A percentile compares a stretch with the other conserved stretches of the same genome.
These are phyloP conservation scores for Cryptococcus sp. DNA, from an alignment of 1,284 basidiomycete genomes.

Conservation along the genomic window DNA sequence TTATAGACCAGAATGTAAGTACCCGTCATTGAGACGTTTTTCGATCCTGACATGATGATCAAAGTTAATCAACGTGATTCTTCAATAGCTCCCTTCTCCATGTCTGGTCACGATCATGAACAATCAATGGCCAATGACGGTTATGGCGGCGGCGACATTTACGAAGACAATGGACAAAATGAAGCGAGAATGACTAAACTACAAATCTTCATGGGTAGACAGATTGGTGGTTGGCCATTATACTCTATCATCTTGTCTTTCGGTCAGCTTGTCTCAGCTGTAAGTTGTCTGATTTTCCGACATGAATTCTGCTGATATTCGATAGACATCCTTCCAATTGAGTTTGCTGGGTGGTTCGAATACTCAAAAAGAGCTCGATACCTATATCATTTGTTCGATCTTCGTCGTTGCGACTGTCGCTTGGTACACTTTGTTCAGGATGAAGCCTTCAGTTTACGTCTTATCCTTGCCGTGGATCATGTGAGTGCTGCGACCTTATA, in stretches of 20 bases:
- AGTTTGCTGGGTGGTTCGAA: slow-evolving; percentile 79
- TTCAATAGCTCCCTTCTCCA: slow-evolving; percentile 54
- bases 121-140: slow-evolving; percentile 46
- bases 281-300: slow-evolving; percentile 15
- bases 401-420: slow-evolving; percentile 77
- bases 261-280: slow-evolving; percentile 60
- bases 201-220: slow-evolving; percentile 72
- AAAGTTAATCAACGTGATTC: slow-evolving; percentile 17
- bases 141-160: slow-evolving; percentile 58
- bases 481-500: slow-evolving; percentile 15
- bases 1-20: slow-evolving; percentile 70
- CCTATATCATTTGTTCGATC: slow-evolving; percentile 81
- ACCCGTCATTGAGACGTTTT: slow-evolving; percentile 5
- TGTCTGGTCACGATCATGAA: slow-evolving; percentile 44
- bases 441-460: slow-evolving; percentile 80
- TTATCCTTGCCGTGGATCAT: slow-evolving; percentile 81
- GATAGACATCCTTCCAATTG: slow-evolving; percentile 82
- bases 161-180: slow-evolving; percentile 50
- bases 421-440: slow-evolving; percentile 86
- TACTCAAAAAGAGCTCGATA: slow-evolving; percentile 69
- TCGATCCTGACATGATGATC: background rate
- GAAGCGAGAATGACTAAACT: slow-evolving; percentile 67
- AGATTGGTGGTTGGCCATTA: slow-evolving; percentile 76
- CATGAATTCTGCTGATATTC: background rate
- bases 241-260: slow-evolving; percentile 82